Percentiles rank a stretch among this genome's conserved stretches.
These are phyloP conservation scores for Mucor irregularis DNA, from an alignment of 371 early-diverging fungal genomes.

Conservation along the genomic window DNA sequence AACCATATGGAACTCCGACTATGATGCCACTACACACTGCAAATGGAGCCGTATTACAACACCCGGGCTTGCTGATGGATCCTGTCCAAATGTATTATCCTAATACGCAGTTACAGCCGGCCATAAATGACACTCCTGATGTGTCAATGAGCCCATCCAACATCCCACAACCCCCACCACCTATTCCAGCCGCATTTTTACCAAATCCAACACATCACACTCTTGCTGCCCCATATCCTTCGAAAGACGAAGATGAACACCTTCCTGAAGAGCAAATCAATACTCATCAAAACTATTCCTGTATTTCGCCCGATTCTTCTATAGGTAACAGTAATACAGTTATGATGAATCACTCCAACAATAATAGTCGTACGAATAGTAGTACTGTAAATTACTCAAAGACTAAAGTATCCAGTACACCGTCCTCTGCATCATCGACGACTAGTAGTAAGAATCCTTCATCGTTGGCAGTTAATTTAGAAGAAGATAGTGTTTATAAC, in stretches of 20 bases:
- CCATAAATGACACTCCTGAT: not conserved
- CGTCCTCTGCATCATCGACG: constrained; percentile 10
- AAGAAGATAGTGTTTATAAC: too few relatives aligned
- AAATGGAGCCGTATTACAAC: constrained; percentile 21
- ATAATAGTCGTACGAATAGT: constrained; percentile 3
- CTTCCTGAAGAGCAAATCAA: not conserved
- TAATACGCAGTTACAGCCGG: not conserved
- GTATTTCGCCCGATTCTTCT: too few relatives aligned
- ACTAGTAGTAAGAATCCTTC: not conserved
- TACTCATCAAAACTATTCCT: constrained; percentile 1
- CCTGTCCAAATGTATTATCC: constrained; percentile 20
- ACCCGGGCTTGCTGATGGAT: constrained; percentile 26
- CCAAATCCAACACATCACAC: constrained; percentile 7
- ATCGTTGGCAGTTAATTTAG: not conserved
- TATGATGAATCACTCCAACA: not conserved
- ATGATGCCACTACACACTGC: not conserved
- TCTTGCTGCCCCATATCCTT: constrained; percentile 1
- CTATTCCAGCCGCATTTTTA: constrained; percentile 5
- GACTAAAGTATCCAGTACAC: not conserved
- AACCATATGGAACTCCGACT: constrained; percentile 16
- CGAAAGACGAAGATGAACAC: not conserved
- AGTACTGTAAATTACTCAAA: not conserved
- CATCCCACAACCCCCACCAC: not conserved
- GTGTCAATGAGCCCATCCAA: not conserved
- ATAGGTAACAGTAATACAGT: too few relatives aligned